A percentile compares a stretch with the other conserved stretches of the same genome.
phyloP scores from a whole-genome alignment of 208 protist genomes.

The Crithidia expoeki region DNA sequence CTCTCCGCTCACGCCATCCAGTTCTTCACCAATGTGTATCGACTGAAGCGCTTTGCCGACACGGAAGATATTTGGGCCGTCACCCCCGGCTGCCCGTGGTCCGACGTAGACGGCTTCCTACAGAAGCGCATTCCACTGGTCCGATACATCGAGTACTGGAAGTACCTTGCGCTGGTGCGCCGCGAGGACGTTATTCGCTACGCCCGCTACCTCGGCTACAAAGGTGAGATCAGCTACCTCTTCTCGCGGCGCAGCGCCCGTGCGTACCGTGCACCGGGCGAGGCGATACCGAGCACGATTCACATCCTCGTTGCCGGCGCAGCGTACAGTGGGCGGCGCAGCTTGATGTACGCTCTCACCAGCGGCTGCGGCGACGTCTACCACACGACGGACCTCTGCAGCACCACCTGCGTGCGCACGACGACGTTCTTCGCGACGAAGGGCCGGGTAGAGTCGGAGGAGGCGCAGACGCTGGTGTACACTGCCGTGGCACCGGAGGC shows the following conservation, averaged over 20 bases:
- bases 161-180: conserved; percentile 78
- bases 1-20: conserved; percentile 76
- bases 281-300: conserved; percentile 77
- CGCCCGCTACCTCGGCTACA: conserved; percentile 86
- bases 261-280: conserved; percentile 38
- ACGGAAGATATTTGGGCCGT: conserved; percentile 69
- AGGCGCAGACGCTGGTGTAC: conserved; percentile 73
- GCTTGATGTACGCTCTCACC: conserved; percentile 58
- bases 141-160: conserved; percentile 88
- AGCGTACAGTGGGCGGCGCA: conserved; percentile 50
- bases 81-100: conserved; percentile 88
- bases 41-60: conserved; percentile 55
- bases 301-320: conserved; percentile 73
- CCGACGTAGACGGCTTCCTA: conserved; percentile 59
- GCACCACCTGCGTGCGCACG: conserved; percentile 44
- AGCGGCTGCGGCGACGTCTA: conserved; percentile 17
- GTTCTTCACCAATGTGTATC: conserved; percentile 87
- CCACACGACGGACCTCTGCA: conserved; percentile 3
- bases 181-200: conserved; percentile 82
- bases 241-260: conserved; percentile 64
- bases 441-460: conserved; percentile 30
- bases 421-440: conserved; percentile 61
- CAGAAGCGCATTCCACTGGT: conserved; percentile 54
- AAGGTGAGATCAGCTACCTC: conserved; percentile 75
- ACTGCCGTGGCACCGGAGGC: conserved; percentile 45